phyloP scores from a whole-genome alignment of 805 yeast genomes.

The Candida maltosa region DNA sequence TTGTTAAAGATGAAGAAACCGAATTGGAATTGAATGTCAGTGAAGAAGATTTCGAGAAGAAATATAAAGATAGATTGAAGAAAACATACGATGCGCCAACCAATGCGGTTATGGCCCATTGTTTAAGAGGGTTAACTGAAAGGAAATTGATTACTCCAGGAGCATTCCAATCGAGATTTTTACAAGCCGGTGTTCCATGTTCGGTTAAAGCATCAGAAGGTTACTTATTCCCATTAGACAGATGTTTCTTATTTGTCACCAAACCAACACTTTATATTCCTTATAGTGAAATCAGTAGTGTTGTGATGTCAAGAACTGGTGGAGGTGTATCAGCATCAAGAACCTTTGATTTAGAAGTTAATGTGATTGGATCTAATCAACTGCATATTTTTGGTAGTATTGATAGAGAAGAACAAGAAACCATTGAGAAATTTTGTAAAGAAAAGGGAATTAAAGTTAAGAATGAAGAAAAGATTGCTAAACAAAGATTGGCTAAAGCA shows the following conservation, averaged over 20 bases:
- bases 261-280: slow-evolving; percentile 94
- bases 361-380: slow-evolving; percentile 57
- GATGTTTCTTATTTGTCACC: slow-evolving; percentile 84
- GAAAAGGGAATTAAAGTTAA: slow-evolving; percentile 76
- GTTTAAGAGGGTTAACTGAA: slow-evolving; percentile 86
- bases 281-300: slow-evolving; percentile 69
- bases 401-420: slow-evolving; percentile 82
- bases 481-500: slow-evolving; percentile 74
- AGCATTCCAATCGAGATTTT: slow-evolving; percentile 68
- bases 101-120: slow-evolving; percentile 81
- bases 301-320: slow-evolving; percentile 88
- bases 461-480: slow-evolving; percentile 88
- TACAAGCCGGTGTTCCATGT: slow-evolving; percentile 85
- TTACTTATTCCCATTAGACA: slow-evolving; percentile 86
- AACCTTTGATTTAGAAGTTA: slow-evolving; percentile 88
- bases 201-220: slow-evolving; percentile 96
- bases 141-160: slow-evolving; percentile 85
- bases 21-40: slow-evolving; percentile 85
- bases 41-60: slow-evolving; percentile 73
- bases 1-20: slow-evolving; percentile 83
- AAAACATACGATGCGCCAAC: slow-evolving; percentile 82
- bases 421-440: slow-evolving; percentile 70
- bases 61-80: slow-evolving; percentile 71
- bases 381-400: slow-evolving; percentile 86
- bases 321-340: slow-evolving; percentile 70